These are phyloP conservation scores for Iberis pinnata DNA, from an alignment of 345 rosid species.

Conservation along the genomic window DNA sequence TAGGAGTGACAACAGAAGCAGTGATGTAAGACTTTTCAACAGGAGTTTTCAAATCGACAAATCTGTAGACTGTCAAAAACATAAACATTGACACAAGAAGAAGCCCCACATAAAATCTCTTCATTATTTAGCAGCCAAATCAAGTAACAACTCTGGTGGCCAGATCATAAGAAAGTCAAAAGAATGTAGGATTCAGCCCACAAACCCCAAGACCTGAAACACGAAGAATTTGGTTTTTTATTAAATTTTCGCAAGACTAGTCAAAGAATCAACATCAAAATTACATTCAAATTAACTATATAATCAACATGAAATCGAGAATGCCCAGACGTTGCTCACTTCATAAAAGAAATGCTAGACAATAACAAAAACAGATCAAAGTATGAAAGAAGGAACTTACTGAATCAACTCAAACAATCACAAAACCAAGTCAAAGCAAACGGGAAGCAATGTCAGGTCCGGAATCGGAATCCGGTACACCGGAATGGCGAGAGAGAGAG, in stretches of 20 bases:
- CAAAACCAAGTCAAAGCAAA: constrained; percentile 9
- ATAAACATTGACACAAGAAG: constrained; percentile 63
- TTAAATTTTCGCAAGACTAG: neutral
- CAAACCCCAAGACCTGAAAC: constrained; percentile 2
- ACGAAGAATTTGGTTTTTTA: neutral
- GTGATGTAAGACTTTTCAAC: constrained; percentile 46
- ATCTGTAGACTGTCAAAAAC: constrained; percentile 62
- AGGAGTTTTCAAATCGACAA: constrained; percentile 52
- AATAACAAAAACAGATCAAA: neutral
- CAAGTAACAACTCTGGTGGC: neutral
- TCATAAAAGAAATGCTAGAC: neutral
- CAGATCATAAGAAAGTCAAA: constrained; percentile 7
- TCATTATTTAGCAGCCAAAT: constrained; percentile 57
- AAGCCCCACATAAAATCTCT: constrained; percentile 73
- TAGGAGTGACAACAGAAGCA: constrained; percentile 36
- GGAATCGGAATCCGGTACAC: constrained; percentile 20
- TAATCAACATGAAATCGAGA: neutral
- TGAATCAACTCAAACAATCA: constrained; percentile 3
- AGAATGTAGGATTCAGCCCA: constrained; percentile 1
- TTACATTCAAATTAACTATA: no score
- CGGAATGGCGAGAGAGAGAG: neutral
- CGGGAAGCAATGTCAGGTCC: constrained; percentile 12
- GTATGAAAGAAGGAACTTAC: constrained; percentile 2
- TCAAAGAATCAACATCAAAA: no score
- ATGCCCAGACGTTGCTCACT: neutral